Evolutionary conservation across 768 basidiomycete genomes (phyloP).

Genomic region (Mycena albidolilacea): DNA sequence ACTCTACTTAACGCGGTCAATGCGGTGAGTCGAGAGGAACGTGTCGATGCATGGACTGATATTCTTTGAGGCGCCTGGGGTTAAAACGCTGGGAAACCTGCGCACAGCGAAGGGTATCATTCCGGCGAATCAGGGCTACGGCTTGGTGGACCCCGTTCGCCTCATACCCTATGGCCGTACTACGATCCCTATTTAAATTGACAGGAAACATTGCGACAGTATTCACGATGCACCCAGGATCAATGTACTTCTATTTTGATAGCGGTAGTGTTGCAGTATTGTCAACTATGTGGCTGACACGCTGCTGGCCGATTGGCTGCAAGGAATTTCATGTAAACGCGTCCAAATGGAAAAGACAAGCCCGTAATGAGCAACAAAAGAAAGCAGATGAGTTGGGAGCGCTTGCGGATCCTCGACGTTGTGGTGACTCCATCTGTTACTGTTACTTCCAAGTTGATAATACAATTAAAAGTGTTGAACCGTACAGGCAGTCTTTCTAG

Average conservation of each 20-base stretch:
- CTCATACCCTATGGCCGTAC: conserved; percentile 38
- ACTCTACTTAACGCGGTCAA: conserved; percentile 37
- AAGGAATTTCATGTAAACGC: too few species aligned
- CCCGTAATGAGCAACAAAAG: too few species aligned
- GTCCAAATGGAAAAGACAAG: too few species aligned
- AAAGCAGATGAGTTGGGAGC: too few species aligned
- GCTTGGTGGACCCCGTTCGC: conserved; percentile 29
- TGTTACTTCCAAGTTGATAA: too few species aligned
- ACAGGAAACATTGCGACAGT: neutral
- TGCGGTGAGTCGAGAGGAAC: conserved; percentile 12
- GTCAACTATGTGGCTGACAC: too few species aligned
- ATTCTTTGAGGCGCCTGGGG: conserved; percentile 16
- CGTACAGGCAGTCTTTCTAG: conserved; percentile 13
- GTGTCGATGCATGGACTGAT: neutral
- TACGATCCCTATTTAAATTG: conserved; percentile 11
- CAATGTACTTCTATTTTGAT: neutral
- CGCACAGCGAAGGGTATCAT: conserved; percentile 16
- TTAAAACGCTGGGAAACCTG: conserved; percentile 28
- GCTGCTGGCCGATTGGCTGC: neutral
- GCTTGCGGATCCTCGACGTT: too few species aligned
- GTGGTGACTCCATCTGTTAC: too few species aligned
- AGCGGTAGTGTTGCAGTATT: too few species aligned
- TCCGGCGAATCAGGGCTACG: conserved; percentile 28
- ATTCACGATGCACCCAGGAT: neutral
- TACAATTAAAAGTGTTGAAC: neutral